Base-by-base conservation (phyloP, 106 monocot species). In the Apostasia shenzhenica region DNA sequence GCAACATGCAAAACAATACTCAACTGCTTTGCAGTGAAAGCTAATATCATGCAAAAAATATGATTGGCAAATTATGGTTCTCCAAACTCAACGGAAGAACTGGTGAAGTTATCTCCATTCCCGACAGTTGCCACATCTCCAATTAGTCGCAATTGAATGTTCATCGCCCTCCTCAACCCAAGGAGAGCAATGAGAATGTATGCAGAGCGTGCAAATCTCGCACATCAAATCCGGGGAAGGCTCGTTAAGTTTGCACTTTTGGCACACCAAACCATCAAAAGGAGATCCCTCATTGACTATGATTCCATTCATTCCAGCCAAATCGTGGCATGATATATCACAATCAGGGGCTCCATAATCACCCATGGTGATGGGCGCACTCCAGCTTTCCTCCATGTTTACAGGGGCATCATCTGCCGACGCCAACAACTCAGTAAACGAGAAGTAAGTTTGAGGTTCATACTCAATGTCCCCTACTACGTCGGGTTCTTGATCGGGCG, bases 381-480 rank as follows among this genome's bases (percentile, higher is more conserved):
- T 51, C 52, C 76, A 68, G 55, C 65, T 58, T 9, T 41, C 79
- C 46, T 59, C 7, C 51, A 42, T 8, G 52, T 78, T 61, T 14
- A 41, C 49, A 43, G 84, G 50, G 61, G 69, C 45, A 55, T 83
- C 83, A 59, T 84, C 81, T 49, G 74, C 88, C 41, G 80, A 73
- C 10, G 88, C 82, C 78, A 89, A 67, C 14, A 91, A 52, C 51
- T 95, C 91, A 1, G 76, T 86, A 50, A 95, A 95, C 1, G 91
- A 89, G 76, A 95, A 95, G 72, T 84, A 95, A 0, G 95, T 95
- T 48, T 95, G 91, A 11, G 95, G 95, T 79, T 95, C 91, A 77
- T 75, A 95, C 53, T 88, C 84, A 54, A 72, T 83, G 67, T 63
- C 78, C 66, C 57, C 81, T 26, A 26, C 40, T 12, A 40, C 67